Percentiles rank a stretch among this genome's conserved stretches.
phyloP scores from a whole-genome alignment of 169 alveolate genomes.

The Miamiensis avidus region DNA sequence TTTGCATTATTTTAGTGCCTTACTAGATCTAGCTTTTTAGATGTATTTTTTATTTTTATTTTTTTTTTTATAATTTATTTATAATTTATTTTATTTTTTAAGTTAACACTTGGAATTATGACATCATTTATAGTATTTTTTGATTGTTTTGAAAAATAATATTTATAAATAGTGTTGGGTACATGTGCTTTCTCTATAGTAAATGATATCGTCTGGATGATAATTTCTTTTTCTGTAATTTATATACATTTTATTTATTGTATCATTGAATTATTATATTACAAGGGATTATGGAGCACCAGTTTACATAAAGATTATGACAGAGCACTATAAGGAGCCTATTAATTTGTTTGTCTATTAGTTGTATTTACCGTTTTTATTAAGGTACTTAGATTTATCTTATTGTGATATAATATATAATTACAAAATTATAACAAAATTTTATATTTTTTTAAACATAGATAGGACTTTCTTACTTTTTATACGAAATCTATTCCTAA shows the following conservation, averaged over 20 bases:
- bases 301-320: not conserved
- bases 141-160: not conserved
- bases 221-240: not conserved
- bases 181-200: not conserved
- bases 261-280: too few species aligned
- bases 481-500: not conserved
- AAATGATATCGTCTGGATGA: not conserved
- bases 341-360: not conserved
- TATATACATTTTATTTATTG: too few species aligned
- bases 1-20: not conserved
- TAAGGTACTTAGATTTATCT: not conserved
- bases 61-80: too few species aligned
- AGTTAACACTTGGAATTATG: not conserved
- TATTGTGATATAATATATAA: too few species aligned
- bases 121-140: not conserved
- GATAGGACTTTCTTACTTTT: not conserved
- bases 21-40: not conserved
- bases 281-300: not conserved
- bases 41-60: not conserved
- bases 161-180: not conserved
- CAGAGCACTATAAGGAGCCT: not conserved
- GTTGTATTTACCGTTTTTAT: not conserved
- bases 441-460: too few species aligned
- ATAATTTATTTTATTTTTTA: too few species aligned
- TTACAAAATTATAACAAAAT: too few species aligned